Evolutionary conservation across 441 rosid genomes (phyloP).

Genomic region (Euphorbia schlechtendalii): DNA sequence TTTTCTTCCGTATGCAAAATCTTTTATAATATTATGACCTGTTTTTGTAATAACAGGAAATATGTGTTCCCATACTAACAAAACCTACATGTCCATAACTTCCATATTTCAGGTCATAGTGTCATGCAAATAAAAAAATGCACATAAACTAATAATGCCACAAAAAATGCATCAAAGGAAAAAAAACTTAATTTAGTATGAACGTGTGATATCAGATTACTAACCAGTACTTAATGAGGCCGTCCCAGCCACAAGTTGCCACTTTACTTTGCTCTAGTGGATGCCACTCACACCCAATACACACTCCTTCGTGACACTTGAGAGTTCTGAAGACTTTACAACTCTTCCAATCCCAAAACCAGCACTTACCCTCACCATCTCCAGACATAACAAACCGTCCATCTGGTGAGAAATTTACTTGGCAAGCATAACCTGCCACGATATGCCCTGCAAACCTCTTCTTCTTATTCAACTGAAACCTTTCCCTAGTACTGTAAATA

Average conservation of each 20-base stretch:
- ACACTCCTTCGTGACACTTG: slow-evolving; percentile 84
- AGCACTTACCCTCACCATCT: slow-evolving; percentile 97
- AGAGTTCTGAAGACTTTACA: slow-evolving; percentile 90
- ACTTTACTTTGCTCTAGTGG: slow-evolving; percentile 98
- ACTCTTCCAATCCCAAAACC: slow-evolving; percentile 99
- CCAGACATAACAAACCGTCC: slow-evolving; percentile 99
- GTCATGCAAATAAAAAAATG: background rate
- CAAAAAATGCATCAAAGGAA: background rate
- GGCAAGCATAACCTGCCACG: slow-evolving; percentile 96
- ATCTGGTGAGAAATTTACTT: slow-evolving; percentile 97
- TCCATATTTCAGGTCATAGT: background rate
- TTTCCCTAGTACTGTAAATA: slow-evolving; percentile 82
- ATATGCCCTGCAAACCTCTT: slow-evolving; percentile 96
- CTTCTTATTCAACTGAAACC: slow-evolving; percentile 97
- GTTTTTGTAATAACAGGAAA: background rate
- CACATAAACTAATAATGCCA: background rate
- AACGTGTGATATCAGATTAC: slow-evolving; percentile 22
- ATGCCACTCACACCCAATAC: slow-evolving; percentile 96
- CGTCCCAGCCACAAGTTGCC: slow-evolving; percentile 99
- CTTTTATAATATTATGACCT: background rate
- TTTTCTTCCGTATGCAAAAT: background rate
- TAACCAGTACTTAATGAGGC: slow-evolving; percentile 96
- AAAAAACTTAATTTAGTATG: background rate
- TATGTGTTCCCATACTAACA: background rate
- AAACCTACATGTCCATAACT: background rate